Evolutionary conservation across 257 asterid species (phyloP).

Genomic region (Verbascum thapsus): DNA sequence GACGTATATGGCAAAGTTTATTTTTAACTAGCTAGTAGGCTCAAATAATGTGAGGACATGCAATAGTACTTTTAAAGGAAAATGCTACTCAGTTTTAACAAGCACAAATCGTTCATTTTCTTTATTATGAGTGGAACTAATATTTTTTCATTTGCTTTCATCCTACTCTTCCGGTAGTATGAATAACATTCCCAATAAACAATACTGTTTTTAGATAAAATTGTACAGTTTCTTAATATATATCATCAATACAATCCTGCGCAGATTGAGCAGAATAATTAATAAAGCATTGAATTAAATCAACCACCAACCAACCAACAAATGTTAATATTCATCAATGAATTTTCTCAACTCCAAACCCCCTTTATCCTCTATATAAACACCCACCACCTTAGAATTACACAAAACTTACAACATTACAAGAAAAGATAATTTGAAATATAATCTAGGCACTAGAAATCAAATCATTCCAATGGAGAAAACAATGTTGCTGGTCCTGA

Average conservation of each 20-base stretch:
- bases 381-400: too few relatives aligned
- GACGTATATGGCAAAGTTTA: too few relatives aligned
- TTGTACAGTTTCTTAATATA: constrained; percentile 23
- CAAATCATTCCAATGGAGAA: constrained; percentile 36
- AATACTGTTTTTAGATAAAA: neutral
- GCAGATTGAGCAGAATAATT: constrained; percentile 21
- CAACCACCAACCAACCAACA: constrained; percentile 32
- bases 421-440: neutral
- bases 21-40: too few relatives aligned
- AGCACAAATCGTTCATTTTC: too few relatives aligned
- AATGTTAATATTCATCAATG: constrained; percentile 25
- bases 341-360: neutral
- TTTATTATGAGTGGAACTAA: too few relatives aligned
- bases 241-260: neutral
- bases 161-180: neutral
- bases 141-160: neutral
- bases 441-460: neutral
- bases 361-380: constrained; percentile 29
- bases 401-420: neutral
- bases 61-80: too few relatives aligned
- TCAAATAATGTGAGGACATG: too few relatives aligned
- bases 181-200: constrained; percentile 1
- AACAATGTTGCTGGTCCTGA: constrained; percentile 29
- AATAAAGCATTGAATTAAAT: constrained; percentile 36
- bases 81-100: too few relatives aligned